Conservation (phyloP, 192 early-diverging fungal genomes). For the Dissophora globulifera region DNA sequence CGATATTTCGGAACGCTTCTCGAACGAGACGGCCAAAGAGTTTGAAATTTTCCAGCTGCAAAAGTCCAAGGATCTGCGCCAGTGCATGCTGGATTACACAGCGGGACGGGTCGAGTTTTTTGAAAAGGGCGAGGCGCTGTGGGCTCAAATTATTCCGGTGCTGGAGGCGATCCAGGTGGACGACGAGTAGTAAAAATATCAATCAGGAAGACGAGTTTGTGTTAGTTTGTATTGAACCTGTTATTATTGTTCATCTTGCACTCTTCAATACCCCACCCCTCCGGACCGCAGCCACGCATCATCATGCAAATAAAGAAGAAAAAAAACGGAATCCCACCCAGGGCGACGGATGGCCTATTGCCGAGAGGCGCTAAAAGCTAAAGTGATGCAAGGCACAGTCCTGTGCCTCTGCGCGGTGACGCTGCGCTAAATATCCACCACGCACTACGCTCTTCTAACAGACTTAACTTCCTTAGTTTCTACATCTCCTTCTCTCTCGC, state of each 20-base stretch:
- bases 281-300: no score
- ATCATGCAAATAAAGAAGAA: no score
- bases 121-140: conserved; percentile 77
- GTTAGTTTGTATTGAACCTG: not conserved
- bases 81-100: conserved; percentile 76
- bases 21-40: conserved; percentile 83
- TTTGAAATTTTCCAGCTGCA: conserved; percentile 82
- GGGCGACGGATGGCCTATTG: no score
- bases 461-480: no score
- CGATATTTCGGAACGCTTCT: conserved; percentile 76
- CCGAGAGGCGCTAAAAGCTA: no score
- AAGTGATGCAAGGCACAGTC: no score
- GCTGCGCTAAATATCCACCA: no score
- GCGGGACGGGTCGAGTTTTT: conserved; percentile 88
- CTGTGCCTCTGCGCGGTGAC: no score
- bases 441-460: no score
- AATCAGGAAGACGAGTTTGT: not conserved
- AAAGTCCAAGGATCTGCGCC: conserved; percentile 86
- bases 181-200: no score
- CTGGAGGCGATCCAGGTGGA: conserved; percentile 71
- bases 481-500: no score
- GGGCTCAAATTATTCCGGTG: conserved; percentile 87
- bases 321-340: no score
- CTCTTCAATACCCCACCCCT: not conserved
- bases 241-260: not conserved